These are phyloP conservation scores for Pseudogymnoascus sp. DNA, from an alignment of 2,329 filamentous ascomycete species.

Conservation along the genomic window DNA sequence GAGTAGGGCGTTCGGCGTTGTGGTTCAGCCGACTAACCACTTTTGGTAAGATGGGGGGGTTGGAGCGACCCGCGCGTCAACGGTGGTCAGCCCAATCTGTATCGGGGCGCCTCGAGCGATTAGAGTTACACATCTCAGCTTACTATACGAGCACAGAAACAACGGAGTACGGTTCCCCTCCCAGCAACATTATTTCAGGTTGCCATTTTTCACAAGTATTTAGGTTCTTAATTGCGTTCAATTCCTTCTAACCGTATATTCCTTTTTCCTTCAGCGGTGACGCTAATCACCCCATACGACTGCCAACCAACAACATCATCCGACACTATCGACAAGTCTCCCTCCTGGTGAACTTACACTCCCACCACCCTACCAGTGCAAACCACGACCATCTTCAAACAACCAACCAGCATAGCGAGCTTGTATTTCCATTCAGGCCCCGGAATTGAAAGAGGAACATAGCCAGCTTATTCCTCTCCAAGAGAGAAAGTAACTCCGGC, in stretches of 20 bases:
- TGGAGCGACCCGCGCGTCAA: conserved; percentile 7
- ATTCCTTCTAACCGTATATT: conserved; percentile 1
- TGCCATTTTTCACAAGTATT: conserved; percentile 6
- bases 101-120: not conserved
- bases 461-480: not conserved
- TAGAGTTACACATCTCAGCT: conserved; percentile 8
- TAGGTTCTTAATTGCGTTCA: conserved; percentile 6
- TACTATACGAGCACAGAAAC: not conserved
- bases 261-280: not conserved
- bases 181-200: conserved; percentile 4
- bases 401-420: not conserved
- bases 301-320: not conserved
- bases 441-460: not conserved
- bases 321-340: not conserved
- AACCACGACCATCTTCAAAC: not conserved
- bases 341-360: not conserved
- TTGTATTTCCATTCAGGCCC: not conserved
- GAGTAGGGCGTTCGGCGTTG: not conserved
- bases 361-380: not conserved
- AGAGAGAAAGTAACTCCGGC: not conserved
- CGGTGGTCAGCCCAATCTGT: conserved; percentile 2
- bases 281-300: not conserved
- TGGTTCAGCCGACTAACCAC: not conserved
- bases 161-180: not conserved
- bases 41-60: not conserved